Evolutionary conservation across 352 stramenopile genomes (phyloP).

Genomic region (Phytophthora agathidicida): DNA sequence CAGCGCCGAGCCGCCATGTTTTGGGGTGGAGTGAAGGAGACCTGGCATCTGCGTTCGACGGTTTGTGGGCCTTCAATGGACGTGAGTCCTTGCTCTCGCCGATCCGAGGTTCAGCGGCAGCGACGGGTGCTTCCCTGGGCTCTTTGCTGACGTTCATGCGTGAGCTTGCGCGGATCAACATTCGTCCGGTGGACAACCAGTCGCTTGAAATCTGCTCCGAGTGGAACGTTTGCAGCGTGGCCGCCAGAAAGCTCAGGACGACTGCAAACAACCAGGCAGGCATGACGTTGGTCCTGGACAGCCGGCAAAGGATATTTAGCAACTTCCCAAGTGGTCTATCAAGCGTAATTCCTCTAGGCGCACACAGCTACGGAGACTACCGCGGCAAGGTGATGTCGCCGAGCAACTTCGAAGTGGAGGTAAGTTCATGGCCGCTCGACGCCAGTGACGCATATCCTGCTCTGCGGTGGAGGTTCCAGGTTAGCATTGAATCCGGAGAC

Average conservation of each 20-base stretch:
- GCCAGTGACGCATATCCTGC: slow-evolving; percentile 2
- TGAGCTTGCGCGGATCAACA: slow-evolving; percentile 31
- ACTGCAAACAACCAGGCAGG: slow-evolving; percentile 4
- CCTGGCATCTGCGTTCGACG: slow-evolving; percentile 28
- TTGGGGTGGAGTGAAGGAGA: background rate
- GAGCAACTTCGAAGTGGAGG: slow-evolving; percentile 44
- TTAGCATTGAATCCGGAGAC: slow-evolving; percentile 8
- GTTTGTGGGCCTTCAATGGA: slow-evolving; percentile 35
- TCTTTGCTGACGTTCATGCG: slow-evolving; percentile 40
- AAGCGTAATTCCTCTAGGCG: slow-evolving; percentile 38
- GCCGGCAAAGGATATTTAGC: slow-evolving; percentile 43
- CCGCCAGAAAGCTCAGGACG: background rate
- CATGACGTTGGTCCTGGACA: slow-evolving; percentile 48
- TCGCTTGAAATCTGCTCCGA: slow-evolving; percentile 27
- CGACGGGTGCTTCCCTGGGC: slow-evolving; percentile 19
- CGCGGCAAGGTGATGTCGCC: slow-evolving; percentile 36
- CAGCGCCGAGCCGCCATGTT: background rate
- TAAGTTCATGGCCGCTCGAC: slow-evolving; percentile 27
- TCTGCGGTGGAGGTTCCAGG: slow-evolving; percentile 33
- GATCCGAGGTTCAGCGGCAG: slow-evolving; percentile 13
- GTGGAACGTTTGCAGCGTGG: slow-evolving; percentile 20
- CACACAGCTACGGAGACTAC: slow-evolving; percentile 51
- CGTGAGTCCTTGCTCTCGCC: slow-evolving; percentile 20
- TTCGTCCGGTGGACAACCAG: slow-evolving; percentile 27
- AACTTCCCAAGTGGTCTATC: slow-evolving; percentile 54